Evolutionary conservation across 345 rosid species (phyloP).

Genomic region (Eucalyptus marginata): DNA sequence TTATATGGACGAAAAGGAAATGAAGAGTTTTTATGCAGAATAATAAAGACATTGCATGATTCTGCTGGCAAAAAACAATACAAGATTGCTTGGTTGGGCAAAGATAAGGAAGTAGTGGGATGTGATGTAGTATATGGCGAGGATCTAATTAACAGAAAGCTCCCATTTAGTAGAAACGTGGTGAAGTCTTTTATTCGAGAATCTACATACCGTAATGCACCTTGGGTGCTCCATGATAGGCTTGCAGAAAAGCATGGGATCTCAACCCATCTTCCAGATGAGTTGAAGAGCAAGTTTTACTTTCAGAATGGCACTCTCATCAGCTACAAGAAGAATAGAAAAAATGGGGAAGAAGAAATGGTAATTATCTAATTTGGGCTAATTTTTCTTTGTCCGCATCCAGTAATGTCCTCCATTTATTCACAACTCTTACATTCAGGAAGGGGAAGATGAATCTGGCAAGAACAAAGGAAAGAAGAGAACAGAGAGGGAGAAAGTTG

Average conservation of each 20-base stretch:
- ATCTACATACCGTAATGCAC: slow-evolving; percentile 70
- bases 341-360: slow-evolving; percentile 15
- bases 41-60: slow-evolving; percentile 34
- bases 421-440: slow-evolving; percentile 21
- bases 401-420: background rate
- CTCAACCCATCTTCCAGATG: slow-evolving; percentile 56
- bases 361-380: slow-evolving; percentile 3
- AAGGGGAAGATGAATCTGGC: slow-evolving; percentile 23
- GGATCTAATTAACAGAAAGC: slow-evolving; percentile 61
- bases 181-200: slow-evolving; percentile 90
- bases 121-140: slow-evolving; percentile 34
- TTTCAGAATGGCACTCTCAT: slow-evolving; percentile 56
- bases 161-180: slow-evolving; percentile 62
- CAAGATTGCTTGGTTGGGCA: slow-evolving; percentile 68
- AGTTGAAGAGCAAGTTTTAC: slow-evolving; percentile 35
- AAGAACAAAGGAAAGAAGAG: slow-evolving; percentile 44
- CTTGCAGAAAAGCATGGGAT: slow-evolving; percentile 58
- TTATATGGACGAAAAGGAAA: slow-evolving; percentile 51
- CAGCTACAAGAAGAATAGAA: slow-evolving; percentile 33
- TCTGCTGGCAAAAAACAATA: slow-evolving; percentile 25
- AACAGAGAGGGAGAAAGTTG: slow-evolving; percentile 32
- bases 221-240: slow-evolving; percentile 79
- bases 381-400: background rate
- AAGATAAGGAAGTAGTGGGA: slow-evolving; percentile 35
- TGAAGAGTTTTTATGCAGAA: slow-evolving; percentile 47